Evolutionary conservation across 768 basidiomycete genomes (phyloP).

Genomic region (Mycena venus): DNA sequence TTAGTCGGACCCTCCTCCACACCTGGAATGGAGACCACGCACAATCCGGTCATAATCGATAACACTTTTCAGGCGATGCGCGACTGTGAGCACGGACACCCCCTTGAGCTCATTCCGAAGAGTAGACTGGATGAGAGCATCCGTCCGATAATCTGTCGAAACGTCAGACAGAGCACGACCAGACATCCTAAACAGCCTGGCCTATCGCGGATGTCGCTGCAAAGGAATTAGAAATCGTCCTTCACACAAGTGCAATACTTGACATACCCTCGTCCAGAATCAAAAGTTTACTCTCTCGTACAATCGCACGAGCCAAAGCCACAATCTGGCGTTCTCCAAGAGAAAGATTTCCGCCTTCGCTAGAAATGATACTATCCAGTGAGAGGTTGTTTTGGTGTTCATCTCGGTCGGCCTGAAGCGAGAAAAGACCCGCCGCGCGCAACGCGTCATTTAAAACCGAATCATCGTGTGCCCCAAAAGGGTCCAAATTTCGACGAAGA

Average conservation of each 20-base stretch:
- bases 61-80: constrained; percentile 70
- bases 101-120: constrained; percentile 60
- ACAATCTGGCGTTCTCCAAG: constrained; percentile 75
- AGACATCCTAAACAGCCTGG: background rate
- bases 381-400: constrained; percentile 53
- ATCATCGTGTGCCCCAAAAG: constrained; percentile 69
- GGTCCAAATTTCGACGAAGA: constrained; percentile 72
- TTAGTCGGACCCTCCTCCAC: too few species aligned
- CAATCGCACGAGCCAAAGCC: constrained; percentile 70
- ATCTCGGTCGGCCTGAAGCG: constrained; percentile 49
- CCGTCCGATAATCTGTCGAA: constrained; percentile 65
- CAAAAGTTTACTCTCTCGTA: constrained; percentile 68
- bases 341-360: constrained; percentile 61
- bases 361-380: constrained; percentile 59
- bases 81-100: constrained; percentile 69
- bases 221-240: background rate
- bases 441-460: constrained; percentile 62
- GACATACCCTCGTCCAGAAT: constrained; percentile 68
- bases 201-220: constrained; percentile 63
- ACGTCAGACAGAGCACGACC: background rate
- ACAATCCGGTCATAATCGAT: constrained; percentile 75
- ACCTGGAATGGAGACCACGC: constrained; percentile 26
- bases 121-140: constrained; percentile 68
- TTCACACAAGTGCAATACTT: background rate
- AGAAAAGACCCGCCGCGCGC: constrained; percentile 60